These are phyloP conservation scores for Entomortierella lignicola DNA, from an alignment of 192 early-diverging fungal species.

Conservation along the genomic window DNA sequence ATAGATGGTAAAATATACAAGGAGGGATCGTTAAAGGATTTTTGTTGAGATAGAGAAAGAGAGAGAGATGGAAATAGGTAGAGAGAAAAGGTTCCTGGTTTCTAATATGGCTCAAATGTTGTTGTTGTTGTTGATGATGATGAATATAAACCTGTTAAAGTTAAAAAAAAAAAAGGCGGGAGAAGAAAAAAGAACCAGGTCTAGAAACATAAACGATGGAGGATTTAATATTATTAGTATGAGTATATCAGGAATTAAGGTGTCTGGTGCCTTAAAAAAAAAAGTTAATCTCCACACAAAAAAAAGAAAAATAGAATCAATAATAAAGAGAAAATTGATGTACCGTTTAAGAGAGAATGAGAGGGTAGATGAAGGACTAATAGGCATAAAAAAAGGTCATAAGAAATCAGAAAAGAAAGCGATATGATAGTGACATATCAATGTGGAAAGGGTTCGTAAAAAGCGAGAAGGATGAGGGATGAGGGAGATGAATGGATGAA, in stretches of 20 bases:
- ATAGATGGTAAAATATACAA: too few species aligned
- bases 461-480: not conserved
- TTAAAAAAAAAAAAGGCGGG: too few species aligned
- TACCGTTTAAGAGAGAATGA: constrained; percentile 4
- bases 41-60: too few species aligned
- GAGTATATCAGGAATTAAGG: not conserved
- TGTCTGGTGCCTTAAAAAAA: not conserved
- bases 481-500: constrained; percentile 4
- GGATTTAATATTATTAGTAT: too few species aligned
- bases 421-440: constrained; percentile 54
- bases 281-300: not conserved
- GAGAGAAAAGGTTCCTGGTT: too few species aligned
- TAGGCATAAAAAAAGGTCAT: constrained; percentile 5
- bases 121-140: too few species aligned
- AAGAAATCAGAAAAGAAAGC: constrained; percentile 32
- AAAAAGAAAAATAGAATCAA: not conserved
- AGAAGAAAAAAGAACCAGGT: too few species aligned
- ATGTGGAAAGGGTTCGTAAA: constrained; percentile 50
- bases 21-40: too few species aligned
- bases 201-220: too few species aligned
- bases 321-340: not conserved
- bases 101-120: too few species aligned
- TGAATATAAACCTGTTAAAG: too few species aligned
- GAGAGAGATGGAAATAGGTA: too few species aligned
- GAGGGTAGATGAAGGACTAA: not conserved